A percentile compares a stretch with the other conserved stretches of the same genome.
These are phyloP conservation scores for Theileria orientalis DNA, from an alignment of 169 alveolate genomes.

Conservation along the genomic window DNA sequence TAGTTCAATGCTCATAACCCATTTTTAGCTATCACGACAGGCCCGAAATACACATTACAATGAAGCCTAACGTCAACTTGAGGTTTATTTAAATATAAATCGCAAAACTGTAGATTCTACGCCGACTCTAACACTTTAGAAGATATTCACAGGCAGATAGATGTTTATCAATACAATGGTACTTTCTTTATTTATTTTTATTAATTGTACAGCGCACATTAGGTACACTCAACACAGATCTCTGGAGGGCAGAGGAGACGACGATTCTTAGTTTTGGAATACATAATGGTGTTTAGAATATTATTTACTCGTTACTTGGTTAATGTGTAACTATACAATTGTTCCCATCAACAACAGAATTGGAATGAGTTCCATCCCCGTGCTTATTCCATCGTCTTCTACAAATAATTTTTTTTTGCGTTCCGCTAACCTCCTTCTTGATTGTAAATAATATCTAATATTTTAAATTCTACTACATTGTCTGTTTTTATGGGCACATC, in stretches of 20 bases:
- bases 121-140: slow-evolving; percentile 48
- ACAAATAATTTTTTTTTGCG: not conserved
- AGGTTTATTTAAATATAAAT: slow-evolving; percentile 8
- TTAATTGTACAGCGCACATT: slow-evolving; percentile 32
- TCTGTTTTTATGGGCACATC: not conserved
- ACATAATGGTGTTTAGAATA: not conserved
- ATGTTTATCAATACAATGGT: slow-evolving; percentile 60
- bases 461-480: slow-evolving; percentile 11
- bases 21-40: slow-evolving; percentile 45
- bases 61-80: slow-evolving; percentile 35
- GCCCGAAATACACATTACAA: slow-evolving; percentile 46
- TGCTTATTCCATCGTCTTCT: not conserved
- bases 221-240: slow-evolving; percentile 19
- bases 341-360: slow-evolving; percentile 38
- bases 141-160: slow-evolving; percentile 54
- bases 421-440: slow-evolving; percentile 27
- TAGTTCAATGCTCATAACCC: not conserved
- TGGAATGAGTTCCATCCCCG: slow-evolving; percentile 28
- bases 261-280: not conserved
- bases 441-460: slow-evolving; percentile 47
- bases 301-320: not conserved
- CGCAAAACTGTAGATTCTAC: slow-evolving; percentile 18
- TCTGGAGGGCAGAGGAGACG: slow-evolving; percentile 20
- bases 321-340: not conserved
- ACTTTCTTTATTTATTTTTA: too few species aligned